Evolutionary conservation across 1,284 basidiomycete species (phyloP), one percentile per base, ranked within the genome.

Genomic region (Cystobasidium pallidum): DNA sequence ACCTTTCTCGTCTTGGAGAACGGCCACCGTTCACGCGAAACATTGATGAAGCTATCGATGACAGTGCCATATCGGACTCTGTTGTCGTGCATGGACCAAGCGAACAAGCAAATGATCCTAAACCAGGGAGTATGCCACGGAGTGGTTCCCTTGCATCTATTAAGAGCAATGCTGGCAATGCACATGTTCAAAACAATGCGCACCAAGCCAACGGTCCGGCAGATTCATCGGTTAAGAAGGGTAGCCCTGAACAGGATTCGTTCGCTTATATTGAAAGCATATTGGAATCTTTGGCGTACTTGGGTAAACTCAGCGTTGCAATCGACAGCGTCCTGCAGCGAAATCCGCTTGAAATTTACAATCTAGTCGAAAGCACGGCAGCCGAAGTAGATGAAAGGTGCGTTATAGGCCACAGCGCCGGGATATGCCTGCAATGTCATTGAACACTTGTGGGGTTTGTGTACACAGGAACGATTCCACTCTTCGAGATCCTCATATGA

Each of bases 251-350:
- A 81, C 84, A 88, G 21, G 92, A 99, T 80, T 94, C 92, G 0
- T 99, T 97, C 81, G 82, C 88, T 3, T 99, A 98, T 80, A 89
- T 99, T 76, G 96, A 99, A 82, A 92, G 89, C 21, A 84, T 99
- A 1, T 84, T 99, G 24, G 96, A 99, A 81, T 91, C 93, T 11
- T 85, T 99, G 11, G 90, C 93, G 11, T 89, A 92, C 2, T 84
- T 99, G 8, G 95, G 94, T 17, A 91, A 91, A 80, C 85, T 99
- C 0, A 91, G 92, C 2, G 86, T 85, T 62, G 92, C 89, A 4
- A 83, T 99, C 32, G 96, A 99, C 78, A 86, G 86, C 49, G 84
- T 99, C 39, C 84, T 88, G 0, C 94, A 98, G 81, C 86, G 94
- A 45, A 83, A 96, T 6, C 87, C 91, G 0, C 84, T 86, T 61